Conservation (phyloP, 176 grass and related monocot species). For the Ananas comosus region DNA sequence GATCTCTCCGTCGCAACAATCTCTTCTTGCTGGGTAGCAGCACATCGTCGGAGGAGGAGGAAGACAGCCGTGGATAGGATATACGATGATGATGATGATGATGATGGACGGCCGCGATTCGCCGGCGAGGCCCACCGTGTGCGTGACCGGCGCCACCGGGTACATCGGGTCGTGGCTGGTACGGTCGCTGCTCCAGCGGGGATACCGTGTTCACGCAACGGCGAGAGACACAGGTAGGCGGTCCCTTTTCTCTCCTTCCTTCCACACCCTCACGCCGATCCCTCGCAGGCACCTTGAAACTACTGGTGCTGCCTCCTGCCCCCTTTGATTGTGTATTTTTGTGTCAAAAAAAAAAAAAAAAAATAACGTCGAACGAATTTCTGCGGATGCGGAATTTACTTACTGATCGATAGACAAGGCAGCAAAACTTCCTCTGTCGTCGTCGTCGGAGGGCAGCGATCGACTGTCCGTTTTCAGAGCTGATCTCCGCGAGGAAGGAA, state of each 20-base stretch:
- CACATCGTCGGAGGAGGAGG: too few species aligned
- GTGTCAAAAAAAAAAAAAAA: too few species aligned
- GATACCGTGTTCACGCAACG: constrained; percentile 67
- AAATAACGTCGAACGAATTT: too few species aligned
- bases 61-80: too few species aligned
- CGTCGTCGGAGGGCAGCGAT: constrained; percentile 9
- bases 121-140: constrained; percentile 16
- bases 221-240: constrained; percentile 41
- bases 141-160: constrained; percentile 72
- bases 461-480: constrained; percentile 49
- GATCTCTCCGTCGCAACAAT: not conserved
- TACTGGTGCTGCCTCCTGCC: too few species aligned
- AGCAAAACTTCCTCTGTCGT: constrained; percentile 28
- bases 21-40: too few species aligned
- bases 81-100: not conserved
- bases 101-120: not conserved
- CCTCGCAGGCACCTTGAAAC: too few species aligned
- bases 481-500: constrained; percentile 69
- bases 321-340: too few species aligned
- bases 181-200: constrained; percentile 46
- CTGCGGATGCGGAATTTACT: too few species aligned
- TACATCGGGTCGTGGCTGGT: constrained; percentile 86
- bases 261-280: too few species aligned
- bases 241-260: too few species aligned
- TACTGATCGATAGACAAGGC: constrained; percentile 35